A percentile compares a stretch with the other conserved stretches of the same genome.
Evolutionary conservation across 495 filamentous ascomycete genomes (phyloP).

Genomic region (Melanomma pulvis-pyrius): DNA sequence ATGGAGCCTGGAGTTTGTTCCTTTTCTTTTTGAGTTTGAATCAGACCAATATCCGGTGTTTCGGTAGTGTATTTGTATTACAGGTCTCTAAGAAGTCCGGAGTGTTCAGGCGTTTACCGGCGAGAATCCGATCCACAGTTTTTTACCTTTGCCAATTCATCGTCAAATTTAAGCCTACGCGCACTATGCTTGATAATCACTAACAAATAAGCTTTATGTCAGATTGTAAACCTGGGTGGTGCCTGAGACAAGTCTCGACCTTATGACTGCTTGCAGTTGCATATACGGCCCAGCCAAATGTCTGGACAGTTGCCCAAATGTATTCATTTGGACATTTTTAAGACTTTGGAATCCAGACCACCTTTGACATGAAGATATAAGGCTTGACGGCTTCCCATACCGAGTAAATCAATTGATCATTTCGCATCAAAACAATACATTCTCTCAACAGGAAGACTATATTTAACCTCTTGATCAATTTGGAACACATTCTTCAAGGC

Average conservation of each 20-base stretch:
- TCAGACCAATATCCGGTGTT: conserved; percentile 19
- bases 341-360: conserved; percentile 30
- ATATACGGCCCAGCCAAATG: background rate
- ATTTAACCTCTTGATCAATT: background rate
- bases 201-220: conserved; percentile 12
- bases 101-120: conserved; percentile 23
- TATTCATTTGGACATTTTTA: conserved; percentile 15
- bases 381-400: background rate
- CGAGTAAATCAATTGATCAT: conserved; percentile 1
- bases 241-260: conserved; percentile 6
- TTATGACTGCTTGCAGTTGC: conserved; percentile 1
- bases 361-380: conserved; percentile 24
- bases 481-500: conserved; percentile 4
- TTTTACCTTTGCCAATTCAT: background rate
- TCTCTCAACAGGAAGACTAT: background rate
- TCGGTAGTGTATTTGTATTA: conserved; percentile 31
- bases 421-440: background rate
- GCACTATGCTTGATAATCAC: conserved; percentile 1
- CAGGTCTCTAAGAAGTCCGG: conserved; percentile 19
- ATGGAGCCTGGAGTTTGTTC: conserved; percentile 7
- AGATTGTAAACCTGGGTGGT: background rate
- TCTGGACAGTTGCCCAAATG: conserved; percentile 20
- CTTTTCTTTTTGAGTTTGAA: conserved; percentile 27
- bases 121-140: conserved; percentile 29
- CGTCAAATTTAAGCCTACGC: background rate